Conservation (phyloP, 2,329 filamentous ascomycete species). For the Aspergillus ustus region DNA sequence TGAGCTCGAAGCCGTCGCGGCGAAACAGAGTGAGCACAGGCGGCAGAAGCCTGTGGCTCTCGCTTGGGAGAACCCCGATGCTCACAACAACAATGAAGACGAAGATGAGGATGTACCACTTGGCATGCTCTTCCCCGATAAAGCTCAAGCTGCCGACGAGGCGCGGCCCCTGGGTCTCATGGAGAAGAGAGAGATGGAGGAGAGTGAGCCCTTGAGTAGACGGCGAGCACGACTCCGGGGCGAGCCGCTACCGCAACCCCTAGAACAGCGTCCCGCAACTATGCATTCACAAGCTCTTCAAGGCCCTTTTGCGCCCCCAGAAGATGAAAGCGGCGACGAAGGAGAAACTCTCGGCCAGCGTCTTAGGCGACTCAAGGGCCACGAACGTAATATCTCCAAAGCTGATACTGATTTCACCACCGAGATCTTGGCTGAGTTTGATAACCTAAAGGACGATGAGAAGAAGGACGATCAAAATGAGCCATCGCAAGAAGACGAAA, state of each 20-base stretch:
- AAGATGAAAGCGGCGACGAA: constrained; percentile 42
- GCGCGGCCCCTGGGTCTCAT: constrained; percentile 52
- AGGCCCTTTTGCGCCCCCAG: neutral
- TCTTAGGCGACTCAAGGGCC: constrained; percentile 44
- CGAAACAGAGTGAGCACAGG: constrained; percentile 73
- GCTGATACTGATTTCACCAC: constrained; percentile 48
- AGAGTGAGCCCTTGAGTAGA: constrained; percentile 84
- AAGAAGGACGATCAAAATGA: constrained; percentile 28
- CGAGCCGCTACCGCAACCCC: constrained; percentile 43
- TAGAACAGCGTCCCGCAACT: constrained; percentile 38
- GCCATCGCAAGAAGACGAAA: constrained; percentile 46
- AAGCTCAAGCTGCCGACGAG: constrained; percentile 37
- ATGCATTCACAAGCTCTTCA: constrained; percentile 37
- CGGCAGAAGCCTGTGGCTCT: constrained; percentile 79
- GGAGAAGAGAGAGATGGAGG: constrained; percentile 80
- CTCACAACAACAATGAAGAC: constrained; percentile 51
- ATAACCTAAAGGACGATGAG: constrained; percentile 32
- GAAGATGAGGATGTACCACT: constrained; percentile 86
- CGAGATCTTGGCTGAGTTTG: constrained; percentile 49
- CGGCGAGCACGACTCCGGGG: constrained; percentile 77
- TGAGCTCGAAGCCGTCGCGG: constrained; percentile 86
- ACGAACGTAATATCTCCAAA: constrained; percentile 36
- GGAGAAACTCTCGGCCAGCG: constrained; percentile 53
- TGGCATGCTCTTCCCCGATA: constrained; percentile 72
- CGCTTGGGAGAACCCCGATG: constrained; percentile 76